Percentiles rank a stretch among this genome's conserved stretches.
Conservation (phyloP, 2,329 filamentous ascomycete genomes). For the Fusarium secorum region DNA sequence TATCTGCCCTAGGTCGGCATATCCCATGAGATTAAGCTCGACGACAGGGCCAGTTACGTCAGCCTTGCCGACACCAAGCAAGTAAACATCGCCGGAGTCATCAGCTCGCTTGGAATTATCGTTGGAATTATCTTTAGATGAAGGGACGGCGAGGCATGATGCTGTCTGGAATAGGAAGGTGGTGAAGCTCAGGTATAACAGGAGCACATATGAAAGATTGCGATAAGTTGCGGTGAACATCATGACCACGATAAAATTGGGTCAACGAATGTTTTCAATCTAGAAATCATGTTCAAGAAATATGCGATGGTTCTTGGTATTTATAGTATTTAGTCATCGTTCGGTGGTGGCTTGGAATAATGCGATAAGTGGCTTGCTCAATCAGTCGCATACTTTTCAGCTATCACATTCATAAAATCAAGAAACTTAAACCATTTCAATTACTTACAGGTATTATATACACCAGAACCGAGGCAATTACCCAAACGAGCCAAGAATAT, state of each 20-base stretch:
- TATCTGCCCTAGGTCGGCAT: not conserved
- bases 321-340: not conserved
- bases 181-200: not conserved
- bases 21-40: slow-evolving; percentile 14
- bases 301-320: not conserved
- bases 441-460: not conserved
- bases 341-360: not conserved
- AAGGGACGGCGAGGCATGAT: not conserved
- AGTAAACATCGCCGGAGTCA: not conserved
- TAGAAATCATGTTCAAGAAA: accelerated
- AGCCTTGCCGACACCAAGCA: slow-evolving; percentile 5
- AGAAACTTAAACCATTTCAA: not conserved
- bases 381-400: not conserved
- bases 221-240: not conserved
- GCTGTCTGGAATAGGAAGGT: not conserved
- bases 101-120: not conserved
- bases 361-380: not conserved
- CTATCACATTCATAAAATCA: not conserved
- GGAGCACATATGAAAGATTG: not conserved
- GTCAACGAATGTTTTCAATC: not conserved
- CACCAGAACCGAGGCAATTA: not conserved
- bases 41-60: slow-evolving; percentile 8
- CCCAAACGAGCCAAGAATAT: not conserved
- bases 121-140: accelerated
- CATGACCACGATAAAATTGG: not conserved